Evolutionary conservation across 805 yeast species (phyloP), one percentile per base, ranked within the genome.

Genomic region (Maudiozyma barnettii): DNA sequence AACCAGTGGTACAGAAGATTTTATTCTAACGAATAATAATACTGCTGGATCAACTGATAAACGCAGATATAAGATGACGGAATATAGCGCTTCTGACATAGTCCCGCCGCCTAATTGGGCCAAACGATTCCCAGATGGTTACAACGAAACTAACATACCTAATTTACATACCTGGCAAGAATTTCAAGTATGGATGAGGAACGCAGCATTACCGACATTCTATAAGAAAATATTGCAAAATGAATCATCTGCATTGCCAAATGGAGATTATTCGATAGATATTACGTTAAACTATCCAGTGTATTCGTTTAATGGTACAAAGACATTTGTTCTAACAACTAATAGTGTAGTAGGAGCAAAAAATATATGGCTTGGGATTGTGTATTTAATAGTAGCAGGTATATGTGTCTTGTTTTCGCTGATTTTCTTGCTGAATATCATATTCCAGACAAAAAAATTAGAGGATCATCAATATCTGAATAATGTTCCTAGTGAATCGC

Each of bases 141-240:
- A 85, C 61, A 83, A 78, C 8, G 76, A 74, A 18, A 72, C 74
- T 0, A 85, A 84, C 58, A 44, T 85, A 45, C 93, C 93, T 5
- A 85, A 84, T 59, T 62, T 85, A 33, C 68, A 80, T 1, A 64
- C 70, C 5, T 80, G 87, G 87, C 76, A 74, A 49, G 81, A 79
- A 49, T 75, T 85, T 50, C 90, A 84, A 58, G 82, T 84, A 54
- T 85, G 95, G 95, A 84, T 84, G 91, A 75, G 86, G 52, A 89
- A 97, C 1, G 96, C 98, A 0, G 97, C 95, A 0, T 71, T 93
- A 52, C 95, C 98, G 18, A 78, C 82, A 6, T 91, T 93, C 60
- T 79, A 83, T 72, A 91, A 93, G 63, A 68, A 88, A 38, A 89
- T 88, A 41, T 75, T 83, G 41, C 78, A 84, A 55, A 89, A 86